phyloP scores from a whole-genome alignment of 2,329 filamentous ascomycete genomes.

The Conoideocrella luteorostrata region DNA sequence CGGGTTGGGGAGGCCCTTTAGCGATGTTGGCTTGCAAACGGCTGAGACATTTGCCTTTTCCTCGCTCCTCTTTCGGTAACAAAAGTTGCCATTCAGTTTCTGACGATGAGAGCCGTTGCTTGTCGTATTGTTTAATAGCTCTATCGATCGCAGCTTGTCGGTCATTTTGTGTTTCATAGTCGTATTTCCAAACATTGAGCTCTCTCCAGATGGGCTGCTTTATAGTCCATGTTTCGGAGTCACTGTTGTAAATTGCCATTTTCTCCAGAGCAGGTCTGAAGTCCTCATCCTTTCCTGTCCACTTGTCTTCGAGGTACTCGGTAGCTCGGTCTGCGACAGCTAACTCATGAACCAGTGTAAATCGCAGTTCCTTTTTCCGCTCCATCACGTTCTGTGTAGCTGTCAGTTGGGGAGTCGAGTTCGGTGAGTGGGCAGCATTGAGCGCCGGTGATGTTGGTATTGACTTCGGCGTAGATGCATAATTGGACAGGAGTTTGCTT shows the following conservation, averaged over 20 bases:
- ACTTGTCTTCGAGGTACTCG: constrained; percentile 43
- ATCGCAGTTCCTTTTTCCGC: constrained; percentile 46
- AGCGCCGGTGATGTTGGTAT: constrained; percentile 50
- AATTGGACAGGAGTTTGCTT: constrained; percentile 35
- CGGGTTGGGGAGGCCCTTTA: constrained; percentile 39
- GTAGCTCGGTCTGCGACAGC: constrained; percentile 47
- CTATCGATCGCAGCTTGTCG: constrained; percentile 56
- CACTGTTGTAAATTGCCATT: constrained; percentile 46
- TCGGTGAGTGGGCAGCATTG: constrained; percentile 48
- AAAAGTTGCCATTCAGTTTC: constrained; percentile 57
- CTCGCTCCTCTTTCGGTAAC: constrained; percentile 51
- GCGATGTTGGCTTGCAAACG: constrained; percentile 54
- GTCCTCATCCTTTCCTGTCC: constrained; percentile 46
- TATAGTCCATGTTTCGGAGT: constrained; percentile 47
- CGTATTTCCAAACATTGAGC: constrained; percentile 57
- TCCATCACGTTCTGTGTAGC: constrained; percentile 46
- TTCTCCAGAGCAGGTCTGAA: constrained; percentile 50
- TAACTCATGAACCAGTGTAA: constrained; percentile 53
- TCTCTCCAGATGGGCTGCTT: constrained; percentile 56
- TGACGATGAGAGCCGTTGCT: constrained; percentile 46
- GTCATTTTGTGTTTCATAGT: constrained; percentile 46
- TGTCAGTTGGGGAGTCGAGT: constrained; percentile 41
- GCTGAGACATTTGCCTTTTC: constrained; percentile 53
- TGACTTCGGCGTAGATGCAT: constrained; percentile 30
- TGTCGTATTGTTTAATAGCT: constrained; percentile 54